Conservation (phyloP, 768 basidiomycete species). For the Trametes coccinea region DNA sequence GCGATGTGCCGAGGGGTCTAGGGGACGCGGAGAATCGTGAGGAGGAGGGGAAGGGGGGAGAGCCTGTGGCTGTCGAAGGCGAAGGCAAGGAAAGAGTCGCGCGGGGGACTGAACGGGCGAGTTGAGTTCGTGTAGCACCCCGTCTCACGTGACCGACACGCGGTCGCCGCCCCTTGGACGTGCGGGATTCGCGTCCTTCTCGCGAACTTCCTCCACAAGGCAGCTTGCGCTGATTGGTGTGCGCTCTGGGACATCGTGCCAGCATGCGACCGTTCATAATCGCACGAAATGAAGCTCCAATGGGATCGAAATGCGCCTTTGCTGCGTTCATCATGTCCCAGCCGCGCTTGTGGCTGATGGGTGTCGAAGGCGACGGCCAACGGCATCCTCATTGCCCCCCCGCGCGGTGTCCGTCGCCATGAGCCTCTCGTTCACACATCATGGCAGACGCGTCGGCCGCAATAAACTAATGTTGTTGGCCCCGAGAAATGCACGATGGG, state of each 20-base stretch:
- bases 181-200: conserved; percentile 15
- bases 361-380: background rate
- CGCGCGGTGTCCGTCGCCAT: background rate
- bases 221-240: background rate
- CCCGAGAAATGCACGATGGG: no score
- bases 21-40: conserved; percentile 10
- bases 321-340: background rate
- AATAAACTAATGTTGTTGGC: background rate
- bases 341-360: conserved; percentile 12
- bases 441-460: background rate
- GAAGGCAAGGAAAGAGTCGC: conserved; percentile 20
- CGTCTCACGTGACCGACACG: conserved; percentile 32
- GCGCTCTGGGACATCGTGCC: background rate
- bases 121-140: conserved; percentile 25
- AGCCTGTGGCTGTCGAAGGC: conserved; percentile 17
- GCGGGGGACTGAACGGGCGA: conserved; percentile 21
- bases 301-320: background rate
- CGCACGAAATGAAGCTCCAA: background rate
- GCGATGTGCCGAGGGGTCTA: background rate
- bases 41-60: conserved; percentile 15
- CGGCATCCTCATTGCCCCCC: background rate
- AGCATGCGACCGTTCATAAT: background rate
- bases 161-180: conserved; percentile 23
- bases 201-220: conserved; percentile 1
- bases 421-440: background rate